Percentiles rank a stretch among this genome's conserved stretches.
Conservation (phyloP, 208 protist genomes). For the Leishmania turanica region DNA sequence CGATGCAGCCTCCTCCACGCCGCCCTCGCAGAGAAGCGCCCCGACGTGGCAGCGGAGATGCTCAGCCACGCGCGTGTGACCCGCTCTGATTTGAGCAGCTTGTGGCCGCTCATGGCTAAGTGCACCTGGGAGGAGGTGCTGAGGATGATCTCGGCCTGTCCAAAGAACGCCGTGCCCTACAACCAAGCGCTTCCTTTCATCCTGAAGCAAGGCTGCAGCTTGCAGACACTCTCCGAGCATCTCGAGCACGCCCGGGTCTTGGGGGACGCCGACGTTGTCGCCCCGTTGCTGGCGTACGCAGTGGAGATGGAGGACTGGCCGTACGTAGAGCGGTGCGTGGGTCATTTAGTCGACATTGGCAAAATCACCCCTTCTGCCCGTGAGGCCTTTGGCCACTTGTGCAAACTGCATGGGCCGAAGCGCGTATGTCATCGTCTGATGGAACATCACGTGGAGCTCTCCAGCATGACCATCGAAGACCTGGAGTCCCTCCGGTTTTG, state of each 20-base stretch:
- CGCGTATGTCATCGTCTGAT: slow-evolving; percentile 58
- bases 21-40: slow-evolving; percentile 61
- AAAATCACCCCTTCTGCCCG: slow-evolving; percentile 68
- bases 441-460: slow-evolving; percentile 66
- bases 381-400: slow-evolving; percentile 72
- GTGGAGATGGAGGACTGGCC: slow-evolving; percentile 74
- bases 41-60: slow-evolving; percentile 84
- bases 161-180: slow-evolving; percentile 85
- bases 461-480: slow-evolving; percentile 71
- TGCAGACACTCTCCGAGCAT: slow-evolving; percentile 83
- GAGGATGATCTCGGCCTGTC: slow-evolving; percentile 80
- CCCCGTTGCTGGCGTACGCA: slow-evolving; percentile 79
- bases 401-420: slow-evolving; percentile 66
- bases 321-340: slow-evolving; percentile 79
- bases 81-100: slow-evolving; percentile 48
- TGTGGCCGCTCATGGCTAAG: slow-evolving; percentile 84
- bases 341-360: slow-evolving; percentile 87
- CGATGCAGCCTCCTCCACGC: slow-evolving; percentile 79
- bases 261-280: slow-evolving; percentile 85
- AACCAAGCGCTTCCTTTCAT: slow-evolving; percentile 69
- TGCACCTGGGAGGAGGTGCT: slow-evolving; percentile 85
- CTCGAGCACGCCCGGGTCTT: slow-evolving; percentile 87
- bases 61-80: slow-evolving; percentile 69
- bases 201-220: slow-evolving; percentile 73
- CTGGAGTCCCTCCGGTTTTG: slow-evolving; percentile 80